phyloP scores from a whole-genome alignment of 2,329 filamentous ascomycete genomes.

The Alternaria solani region DNA sequence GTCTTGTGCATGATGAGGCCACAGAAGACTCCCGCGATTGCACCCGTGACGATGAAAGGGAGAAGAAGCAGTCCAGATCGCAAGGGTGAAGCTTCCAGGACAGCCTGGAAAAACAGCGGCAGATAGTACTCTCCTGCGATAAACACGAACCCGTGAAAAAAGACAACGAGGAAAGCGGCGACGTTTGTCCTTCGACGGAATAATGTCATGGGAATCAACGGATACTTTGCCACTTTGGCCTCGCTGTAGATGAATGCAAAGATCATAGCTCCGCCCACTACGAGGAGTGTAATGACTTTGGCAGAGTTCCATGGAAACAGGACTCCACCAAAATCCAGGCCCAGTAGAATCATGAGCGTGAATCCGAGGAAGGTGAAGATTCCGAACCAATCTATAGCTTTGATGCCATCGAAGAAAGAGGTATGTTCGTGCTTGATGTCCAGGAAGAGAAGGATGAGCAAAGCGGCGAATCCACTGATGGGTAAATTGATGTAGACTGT shows the following conservation, averaged over 20 bases:
- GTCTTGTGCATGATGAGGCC: slow-evolving; percentile 59
- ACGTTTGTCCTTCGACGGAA: slow-evolving; percentile 66
- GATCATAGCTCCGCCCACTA: slow-evolving; percentile 60
- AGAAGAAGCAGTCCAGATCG: slow-evolving; percentile 69
- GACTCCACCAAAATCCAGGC: slow-evolving; percentile 63
- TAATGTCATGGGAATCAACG: slow-evolving; percentile 72
- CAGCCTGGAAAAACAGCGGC: slow-evolving; percentile 76
- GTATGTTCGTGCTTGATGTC: slow-evolving; percentile 65
- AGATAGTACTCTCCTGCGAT: slow-evolving; percentile 73
- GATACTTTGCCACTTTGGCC: slow-evolving; percentile 68
- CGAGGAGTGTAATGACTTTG: slow-evolving; percentile 64
- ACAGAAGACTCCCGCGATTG: slow-evolving; percentile 54
- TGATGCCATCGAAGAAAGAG: slow-evolving; percentile 56
- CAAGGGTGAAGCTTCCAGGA: slow-evolving; percentile 67
- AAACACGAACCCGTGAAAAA: slow-evolving; percentile 58
- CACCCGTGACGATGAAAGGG: slow-evolving; percentile 62
- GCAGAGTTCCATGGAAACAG: slow-evolving; percentile 63
- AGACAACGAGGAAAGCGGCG: slow-evolving; percentile 62
- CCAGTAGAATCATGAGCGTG: slow-evolving; percentile 62
- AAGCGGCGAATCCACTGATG: slow-evolving; percentile 58
- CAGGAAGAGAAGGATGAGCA: slow-evolving; percentile 61
- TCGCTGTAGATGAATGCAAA: slow-evolving; percentile 68
- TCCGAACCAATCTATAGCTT: slow-evolving; percentile 64
- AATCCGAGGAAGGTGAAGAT: slow-evolving; percentile 61
- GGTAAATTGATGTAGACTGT: slow-evolving; percentile 64